Evolutionary conservation across 2,329 filamentous ascomycete genomes (phyloP).

Genomic region (Ceratocystis variospora): DNA sequence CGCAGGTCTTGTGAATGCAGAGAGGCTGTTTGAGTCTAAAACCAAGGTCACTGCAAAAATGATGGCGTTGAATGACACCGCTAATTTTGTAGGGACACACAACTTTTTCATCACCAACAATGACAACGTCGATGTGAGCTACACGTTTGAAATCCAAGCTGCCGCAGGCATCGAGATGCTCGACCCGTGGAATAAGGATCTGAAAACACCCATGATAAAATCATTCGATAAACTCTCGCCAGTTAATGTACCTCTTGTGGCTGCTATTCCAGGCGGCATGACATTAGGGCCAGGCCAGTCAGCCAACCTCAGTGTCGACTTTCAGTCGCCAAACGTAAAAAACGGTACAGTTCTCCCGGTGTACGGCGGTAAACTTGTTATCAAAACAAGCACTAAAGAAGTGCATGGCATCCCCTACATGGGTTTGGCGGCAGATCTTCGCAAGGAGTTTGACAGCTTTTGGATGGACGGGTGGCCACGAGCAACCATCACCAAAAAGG

Average conservation of each 20-base stretch:
- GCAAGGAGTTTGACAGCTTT: conserved; percentile 10
- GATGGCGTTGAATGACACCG: conserved; percentile 37
- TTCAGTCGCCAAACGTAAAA: conserved; percentile 23
- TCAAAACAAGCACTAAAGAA: conserved; percentile 30
- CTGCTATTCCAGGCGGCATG: neutral
- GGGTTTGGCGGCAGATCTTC: conserved; percentile 11
- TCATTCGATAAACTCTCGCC: conserved; percentile 13
- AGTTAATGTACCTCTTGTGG: conserved; percentile 4
- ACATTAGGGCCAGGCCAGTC: conserved; percentile 1
- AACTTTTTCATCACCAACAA: conserved; percentile 32
- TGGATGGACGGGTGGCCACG: conserved; percentile 14
- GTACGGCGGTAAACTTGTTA: conserved; percentile 33
- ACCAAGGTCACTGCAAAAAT: conserved; percentile 31
- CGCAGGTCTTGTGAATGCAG: conserved; percentile 35
- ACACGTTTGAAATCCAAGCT: conserved; percentile 30
- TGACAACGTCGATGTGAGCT: conserved; percentile 29
- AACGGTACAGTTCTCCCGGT: conserved; percentile 28
- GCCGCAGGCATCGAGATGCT: conserved; percentile 14
- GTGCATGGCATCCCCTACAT: conserved; percentile 31
- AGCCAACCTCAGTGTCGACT: conserved; percentile 21
- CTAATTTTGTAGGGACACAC: conserved; percentile 29
- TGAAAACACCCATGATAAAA: conserved; percentile 14
- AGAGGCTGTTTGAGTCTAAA: conserved; percentile 31
- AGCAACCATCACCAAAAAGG: conserved; percentile 2
- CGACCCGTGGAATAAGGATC: conserved; percentile 6